Evolutionary conservation across 164 flowering plant genomes (phyloP).

Genomic region (Piper betle): DNA sequence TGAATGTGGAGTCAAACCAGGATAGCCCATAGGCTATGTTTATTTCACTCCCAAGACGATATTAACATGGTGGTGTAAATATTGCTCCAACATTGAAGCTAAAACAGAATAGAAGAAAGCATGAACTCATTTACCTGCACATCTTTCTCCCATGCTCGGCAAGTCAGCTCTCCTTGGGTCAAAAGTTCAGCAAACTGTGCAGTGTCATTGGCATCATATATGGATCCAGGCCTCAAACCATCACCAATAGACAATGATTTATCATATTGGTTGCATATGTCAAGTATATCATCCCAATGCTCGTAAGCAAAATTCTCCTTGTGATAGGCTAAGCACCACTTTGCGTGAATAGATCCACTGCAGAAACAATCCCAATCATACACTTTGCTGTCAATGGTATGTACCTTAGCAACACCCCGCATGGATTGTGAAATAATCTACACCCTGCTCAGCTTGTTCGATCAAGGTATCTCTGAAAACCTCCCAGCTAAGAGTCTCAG

Average conservation of each 20-base stretch:
- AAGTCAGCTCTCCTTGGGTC: conserved; percentile 97
- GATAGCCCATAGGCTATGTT: not conserved
- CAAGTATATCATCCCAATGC: conserved; percentile 99
- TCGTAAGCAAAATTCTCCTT: conserved; percentile 98
- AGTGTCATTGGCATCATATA: conserved; percentile 95
- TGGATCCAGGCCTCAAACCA: conserved; percentile 97
- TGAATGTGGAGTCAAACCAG: not conserved
- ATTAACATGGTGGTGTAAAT: not conserved
- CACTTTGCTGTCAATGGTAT: conserved; percentile 94
- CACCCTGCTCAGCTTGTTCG: conserved; percentile 99
- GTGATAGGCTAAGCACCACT: conserved; percentile 98
- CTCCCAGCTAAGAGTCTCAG: conserved; percentile 94
- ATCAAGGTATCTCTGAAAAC: conserved; percentile 86
- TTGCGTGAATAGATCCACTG: conserved; percentile 99
- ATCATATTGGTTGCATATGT: conserved; percentile 94
- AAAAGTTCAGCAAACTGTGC: conserved; percentile 99
- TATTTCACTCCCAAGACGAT: not conserved
- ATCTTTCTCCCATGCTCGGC: conserved; percentile 98
- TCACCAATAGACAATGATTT: conserved; percentile 93
- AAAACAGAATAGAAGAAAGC: not conserved
- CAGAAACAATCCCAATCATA: conserved; percentile 99
- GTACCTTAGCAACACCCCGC: conserved; percentile 96
- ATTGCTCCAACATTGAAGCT: not conserved
- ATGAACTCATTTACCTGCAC: conserved; percentile 59
- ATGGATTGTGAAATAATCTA: conserved; percentile 97